A percentile compares a stretch with the other conserved stretches of the same genome.
Conservation (phyloP, 768 basidiomycete species). For the Tylopilus cervinicoccineus region DNA sequence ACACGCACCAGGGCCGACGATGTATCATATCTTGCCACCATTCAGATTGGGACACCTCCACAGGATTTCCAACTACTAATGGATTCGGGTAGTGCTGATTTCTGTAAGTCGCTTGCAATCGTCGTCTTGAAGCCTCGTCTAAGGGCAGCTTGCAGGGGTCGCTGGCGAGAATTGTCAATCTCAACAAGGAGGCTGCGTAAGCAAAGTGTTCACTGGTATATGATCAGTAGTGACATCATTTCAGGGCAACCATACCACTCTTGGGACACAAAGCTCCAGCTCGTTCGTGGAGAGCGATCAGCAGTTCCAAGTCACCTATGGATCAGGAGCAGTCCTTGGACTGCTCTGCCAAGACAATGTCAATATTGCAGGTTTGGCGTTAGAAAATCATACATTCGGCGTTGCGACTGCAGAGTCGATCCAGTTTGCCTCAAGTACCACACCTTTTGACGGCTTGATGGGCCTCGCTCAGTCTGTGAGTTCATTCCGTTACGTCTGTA, state of each 20-base stretch:
- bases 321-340: constrained; percentile 66
- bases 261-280: constrained; percentile 58
- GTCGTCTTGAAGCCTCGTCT: not conserved
- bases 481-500: constrained; percentile 14
- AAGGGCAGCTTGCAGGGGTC: constrained; percentile 35
- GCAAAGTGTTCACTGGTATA: constrained; percentile 10
- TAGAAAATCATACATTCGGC: constrained; percentile 64
- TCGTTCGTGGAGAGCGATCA: constrained; percentile 52
- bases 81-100: constrained; percentile 69
- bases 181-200: constrained; percentile 38
- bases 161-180: constrained; percentile 51
- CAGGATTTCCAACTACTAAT: constrained; percentile 54
- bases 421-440: constrained; percentile 50
- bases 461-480: constrained; percentile 69
- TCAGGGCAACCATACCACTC: constrained; percentile 62
- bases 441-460: constrained; percentile 72
- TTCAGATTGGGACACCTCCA: constrained; percentile 67
- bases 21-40: constrained; percentile 52
- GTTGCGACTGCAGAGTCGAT: constrained; percentile 54
- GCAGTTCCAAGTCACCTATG: constrained; percentile 62
- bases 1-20: constrained; percentile 42
- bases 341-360: constrained; percentile 60
- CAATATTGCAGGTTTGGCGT: constrained; percentile 54
- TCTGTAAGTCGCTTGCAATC: constrained; percentile 34
- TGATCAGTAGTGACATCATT: constrained; percentile 18